phyloP scores from a whole-genome alignment of 306 rosid species.

The Vigna angularis region DNA sequence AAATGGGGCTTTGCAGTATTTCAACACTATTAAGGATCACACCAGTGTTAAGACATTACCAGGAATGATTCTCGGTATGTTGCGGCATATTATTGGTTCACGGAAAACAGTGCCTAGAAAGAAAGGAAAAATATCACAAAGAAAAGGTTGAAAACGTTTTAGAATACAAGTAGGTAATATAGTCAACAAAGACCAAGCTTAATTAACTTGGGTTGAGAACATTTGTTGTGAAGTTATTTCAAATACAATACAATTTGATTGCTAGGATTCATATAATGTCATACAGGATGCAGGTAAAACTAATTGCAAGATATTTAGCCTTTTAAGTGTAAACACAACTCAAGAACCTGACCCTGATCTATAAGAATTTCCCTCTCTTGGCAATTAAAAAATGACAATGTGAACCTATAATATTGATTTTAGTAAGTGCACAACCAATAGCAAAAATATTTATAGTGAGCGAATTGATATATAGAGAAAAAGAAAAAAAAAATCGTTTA shows the following conservation, averaged over 20 bases:
- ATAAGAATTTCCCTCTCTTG: neutral
- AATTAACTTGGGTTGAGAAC: neutral
- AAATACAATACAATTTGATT: neutral
- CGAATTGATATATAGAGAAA: neutral
- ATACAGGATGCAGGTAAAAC: constrained; percentile 9
- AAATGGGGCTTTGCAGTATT: constrained; percentile 36
- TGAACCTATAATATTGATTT: neutral
- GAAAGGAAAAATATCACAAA: constrained; percentile 30
- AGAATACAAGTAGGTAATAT: constrained; percentile 2
- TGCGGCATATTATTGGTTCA: constrained; percentile 89
- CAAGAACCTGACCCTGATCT: neutral
- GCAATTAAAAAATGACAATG: neutral
- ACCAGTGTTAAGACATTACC: constrained; percentile 60
- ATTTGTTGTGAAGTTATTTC: neutral
- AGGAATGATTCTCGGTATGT: constrained; percentile 76
- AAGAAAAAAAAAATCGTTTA: neutral
- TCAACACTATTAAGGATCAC: constrained; percentile 38
- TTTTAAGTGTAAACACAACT: neutral
- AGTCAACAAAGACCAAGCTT: constrained; percentile 17
- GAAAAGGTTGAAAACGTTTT: neutral
- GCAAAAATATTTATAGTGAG: neutral
- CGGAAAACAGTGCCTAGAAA: constrained; percentile 91
- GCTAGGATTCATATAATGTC: constrained; percentile 20
- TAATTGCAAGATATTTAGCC: neutral
- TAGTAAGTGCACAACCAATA: neutral